phyloP scores from a whole-genome alignment of 495 filamentous ascomycete genomes.

The Friedmanniomyces endolithicus region DNA sequence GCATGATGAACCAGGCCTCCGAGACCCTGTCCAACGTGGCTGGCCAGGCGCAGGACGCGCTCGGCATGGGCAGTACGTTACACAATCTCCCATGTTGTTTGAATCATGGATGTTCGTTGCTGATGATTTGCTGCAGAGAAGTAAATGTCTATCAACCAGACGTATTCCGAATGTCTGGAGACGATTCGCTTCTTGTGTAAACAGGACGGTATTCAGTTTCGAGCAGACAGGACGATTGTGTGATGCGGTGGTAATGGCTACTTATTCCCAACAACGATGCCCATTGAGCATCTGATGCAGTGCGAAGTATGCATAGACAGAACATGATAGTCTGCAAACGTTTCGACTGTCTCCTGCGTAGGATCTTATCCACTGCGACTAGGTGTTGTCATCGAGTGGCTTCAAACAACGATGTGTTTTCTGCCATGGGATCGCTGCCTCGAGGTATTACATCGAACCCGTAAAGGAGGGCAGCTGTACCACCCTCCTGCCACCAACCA shows the following conservation, averaged over 20 bases:
- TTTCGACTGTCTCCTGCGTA: no score
- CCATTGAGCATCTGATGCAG: no score
- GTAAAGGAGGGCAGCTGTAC: no score
- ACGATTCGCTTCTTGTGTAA: background rate
- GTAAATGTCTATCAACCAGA: background rate
- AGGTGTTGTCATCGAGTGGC: no score
- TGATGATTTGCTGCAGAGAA: background rate
- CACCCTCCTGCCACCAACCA: no score
- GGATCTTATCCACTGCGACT: no score
- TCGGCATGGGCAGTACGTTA: constrained; percentile 23
- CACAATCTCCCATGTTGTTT: background rate
- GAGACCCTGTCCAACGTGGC: constrained; percentile 33
- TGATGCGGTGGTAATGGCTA: background rate
- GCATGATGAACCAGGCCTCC: constrained; percentile 12
- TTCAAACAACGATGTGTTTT: no score
- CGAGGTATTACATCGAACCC: no score
- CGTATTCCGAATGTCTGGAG: background rate
- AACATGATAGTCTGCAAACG: background rate
- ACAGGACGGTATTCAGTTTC: background rate
- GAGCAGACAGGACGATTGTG: background rate
- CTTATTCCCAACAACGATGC: background rate
- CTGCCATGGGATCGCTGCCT: no score
- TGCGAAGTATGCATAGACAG: no score
- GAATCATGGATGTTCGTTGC: background rate
- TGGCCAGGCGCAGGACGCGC: constrained; percentile 30